Percentiles rank a stretch among this genome's conserved stretches.
These are phyloP conservation scores for Termitomyces sp. DNA, from an alignment of 768 basidiomycete species.

Conservation along the genomic window DNA sequence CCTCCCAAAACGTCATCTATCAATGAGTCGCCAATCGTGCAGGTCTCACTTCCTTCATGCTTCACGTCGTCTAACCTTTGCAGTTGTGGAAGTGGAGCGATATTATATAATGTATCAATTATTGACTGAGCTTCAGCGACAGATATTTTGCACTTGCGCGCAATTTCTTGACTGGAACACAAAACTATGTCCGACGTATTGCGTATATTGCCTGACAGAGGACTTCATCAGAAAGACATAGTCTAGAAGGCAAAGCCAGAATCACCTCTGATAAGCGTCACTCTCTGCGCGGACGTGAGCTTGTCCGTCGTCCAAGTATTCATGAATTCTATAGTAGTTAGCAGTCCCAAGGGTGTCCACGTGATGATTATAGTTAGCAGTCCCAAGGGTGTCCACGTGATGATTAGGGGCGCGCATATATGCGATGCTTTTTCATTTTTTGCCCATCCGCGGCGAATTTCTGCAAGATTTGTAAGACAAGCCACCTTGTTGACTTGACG, in stretches of 20 bases:
- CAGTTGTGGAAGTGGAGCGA: conserved; percentile 31
- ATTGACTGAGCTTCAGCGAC: conserved; percentile 45
- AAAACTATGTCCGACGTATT: conserved; percentile 48
- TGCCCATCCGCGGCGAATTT: too few species aligned
- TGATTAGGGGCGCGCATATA: too few species aligned
- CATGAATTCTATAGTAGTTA: conserved; percentile 1
- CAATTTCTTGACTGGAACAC: conserved; percentile 43
- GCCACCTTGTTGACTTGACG: too few species aligned
- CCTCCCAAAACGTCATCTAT: conserved; percentile 75
- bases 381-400: too few species aligned
- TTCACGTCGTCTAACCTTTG: conserved; percentile 34
- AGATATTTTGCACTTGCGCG: conserved; percentile 50
- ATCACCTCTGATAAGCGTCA: conserved; percentile 26
- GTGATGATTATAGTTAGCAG: too few species aligned
- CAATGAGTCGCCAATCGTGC: conserved; percentile 69
- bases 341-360: too few species aligned
- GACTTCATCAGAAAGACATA: neutral
- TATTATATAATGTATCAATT: conserved; percentile 43
- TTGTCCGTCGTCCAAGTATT: neutral
- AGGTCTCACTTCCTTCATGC: conserved; percentile 36
- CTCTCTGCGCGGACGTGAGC: conserved; percentile 7
- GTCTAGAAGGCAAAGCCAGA: neutral
- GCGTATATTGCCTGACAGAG: conserved; percentile 39
- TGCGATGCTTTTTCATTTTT: too few species aligned
- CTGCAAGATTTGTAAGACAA: too few species aligned